phyloP scores from a whole-genome alignment of 2,329 filamentous ascomycete species.

The Xylariales sp. region DNA sequence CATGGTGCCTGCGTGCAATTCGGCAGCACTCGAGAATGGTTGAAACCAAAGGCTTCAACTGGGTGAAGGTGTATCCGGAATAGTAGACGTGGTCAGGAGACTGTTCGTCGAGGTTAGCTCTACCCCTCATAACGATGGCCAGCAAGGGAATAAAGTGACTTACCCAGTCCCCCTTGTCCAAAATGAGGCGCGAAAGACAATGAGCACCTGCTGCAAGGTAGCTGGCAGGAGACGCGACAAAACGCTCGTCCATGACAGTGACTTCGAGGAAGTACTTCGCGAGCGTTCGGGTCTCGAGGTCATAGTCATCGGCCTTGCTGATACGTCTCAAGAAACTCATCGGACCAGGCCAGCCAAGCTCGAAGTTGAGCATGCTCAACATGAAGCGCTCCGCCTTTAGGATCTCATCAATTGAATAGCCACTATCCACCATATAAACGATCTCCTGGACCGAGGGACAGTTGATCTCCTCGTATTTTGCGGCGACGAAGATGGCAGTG shows the following conservation, averaged over 20 bases:
- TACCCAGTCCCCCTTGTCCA: slow-evolving; percentile 93
- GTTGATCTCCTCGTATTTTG: slow-evolving; percentile 99
- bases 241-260: slow-evolving; percentile 96
- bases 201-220: slow-evolving; percentile 89
- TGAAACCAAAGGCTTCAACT: slow-evolving; percentile 71
- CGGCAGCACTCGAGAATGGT: slow-evolving; percentile 87
- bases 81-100: slow-evolving; percentile 82
- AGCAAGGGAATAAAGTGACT: no score
- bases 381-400: slow-evolving; percentile 97
- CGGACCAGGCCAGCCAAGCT: slow-evolving; percentile 95
- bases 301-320: slow-evolving; percentile 98
- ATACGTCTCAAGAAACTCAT: slow-evolving; percentile 97
- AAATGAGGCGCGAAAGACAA: slow-evolving; percentile 81
- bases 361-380: slow-evolving; percentile 92
- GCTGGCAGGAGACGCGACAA: slow-evolving; percentile 86
- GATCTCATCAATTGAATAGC: slow-evolving; percentile 86
- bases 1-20: slow-evolving; percentile 73
- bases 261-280: slow-evolving; percentile 98
- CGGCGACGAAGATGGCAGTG: slow-evolving; percentile 90
- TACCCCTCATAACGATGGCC: no score
- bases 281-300: slow-evolving; percentile 88
- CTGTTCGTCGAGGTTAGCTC: slow-evolving; percentile 44
- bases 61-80: slow-evolving; percentile 84
- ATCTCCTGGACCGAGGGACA: slow-evolving; percentile 93
- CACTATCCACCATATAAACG: slow-evolving; percentile 95